Conservation (phyloP, 2,329 filamentous ascomycete species). For the Pseudogymnoascus sp. region DNA sequence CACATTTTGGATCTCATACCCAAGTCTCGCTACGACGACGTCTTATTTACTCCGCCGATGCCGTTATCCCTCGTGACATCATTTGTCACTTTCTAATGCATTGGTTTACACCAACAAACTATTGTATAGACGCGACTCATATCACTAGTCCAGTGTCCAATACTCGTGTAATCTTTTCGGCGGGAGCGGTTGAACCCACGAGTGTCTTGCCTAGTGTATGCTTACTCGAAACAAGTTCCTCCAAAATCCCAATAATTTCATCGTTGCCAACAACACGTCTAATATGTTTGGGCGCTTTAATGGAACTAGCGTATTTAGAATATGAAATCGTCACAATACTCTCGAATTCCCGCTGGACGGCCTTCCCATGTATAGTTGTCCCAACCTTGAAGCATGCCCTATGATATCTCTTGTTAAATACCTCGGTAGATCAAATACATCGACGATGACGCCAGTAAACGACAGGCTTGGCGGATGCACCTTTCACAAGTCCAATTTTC, state of each 20-base stretch:
- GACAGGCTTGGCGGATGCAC: not conserved
- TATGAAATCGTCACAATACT: slow-evolving; percentile 12
- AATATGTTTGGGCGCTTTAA: slow-evolving; percentile 11
- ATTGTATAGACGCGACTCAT: not conserved
- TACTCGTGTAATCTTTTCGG: slow-evolving; percentile 10
- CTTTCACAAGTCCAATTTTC: slow-evolving; percentile 5
- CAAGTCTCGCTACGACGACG: not conserved
- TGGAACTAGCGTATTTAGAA: slow-evolving; percentile 12
- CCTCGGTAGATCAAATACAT: slow-evolving; percentile 8
- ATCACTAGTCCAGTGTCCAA: not conserved
- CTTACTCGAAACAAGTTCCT: slow-evolving; percentile 15
- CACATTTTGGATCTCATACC: not conserved
- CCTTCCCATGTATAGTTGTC: not conserved
- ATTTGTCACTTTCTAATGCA: not conserved
- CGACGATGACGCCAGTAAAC: not conserved
- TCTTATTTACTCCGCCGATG: not conserved
- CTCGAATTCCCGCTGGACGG: slow-evolving; percentile 16
- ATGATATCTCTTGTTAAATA: slow-evolving; percentile 11
- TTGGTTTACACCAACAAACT: not conserved
- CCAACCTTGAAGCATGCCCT: slow-evolving; percentile 15
- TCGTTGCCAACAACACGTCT: slow-evolving; percentile 15
- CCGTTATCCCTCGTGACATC: not conserved
- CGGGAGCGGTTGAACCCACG: slow-evolving; percentile 6
- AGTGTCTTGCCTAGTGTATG: not conserved
- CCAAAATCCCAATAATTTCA: slow-evolving; percentile 16